A percentile compares a stretch with the other conserved stretches of the same genome.
Evolutionary conservation across 2,329 filamentous ascomycete genomes (phyloP).

Genomic region (Colletotrichum lindemuthianum): DNA sequence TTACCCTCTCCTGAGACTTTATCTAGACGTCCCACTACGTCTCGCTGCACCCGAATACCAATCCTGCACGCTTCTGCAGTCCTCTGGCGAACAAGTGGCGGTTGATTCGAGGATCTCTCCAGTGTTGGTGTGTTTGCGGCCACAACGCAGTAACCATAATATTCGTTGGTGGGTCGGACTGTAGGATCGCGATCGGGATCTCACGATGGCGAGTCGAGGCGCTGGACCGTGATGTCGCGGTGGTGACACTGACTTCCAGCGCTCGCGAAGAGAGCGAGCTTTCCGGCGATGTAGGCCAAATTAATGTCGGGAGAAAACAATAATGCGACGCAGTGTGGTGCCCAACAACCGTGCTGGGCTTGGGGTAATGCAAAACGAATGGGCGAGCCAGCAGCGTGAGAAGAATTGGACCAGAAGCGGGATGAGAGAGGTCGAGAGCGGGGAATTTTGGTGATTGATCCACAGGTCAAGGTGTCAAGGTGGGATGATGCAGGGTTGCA

Average conservation of each 20-base stretch:
- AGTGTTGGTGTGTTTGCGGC: constrained; percentile 18
- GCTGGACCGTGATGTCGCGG: constrained; percentile 2
- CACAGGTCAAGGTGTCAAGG: constrained; percentile 33
- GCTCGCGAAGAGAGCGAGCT: constrained; percentile 8
- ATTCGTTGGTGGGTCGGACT: constrained; percentile 14
- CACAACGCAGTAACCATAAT: constrained; percentile 31
- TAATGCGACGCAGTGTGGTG: constrained; percentile 22
- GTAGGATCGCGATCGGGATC: constrained; percentile 14
- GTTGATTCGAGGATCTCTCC: constrained; percentile 9
- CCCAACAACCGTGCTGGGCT: constrained; percentile 18
- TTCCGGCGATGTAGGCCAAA: constrained; percentile 1
- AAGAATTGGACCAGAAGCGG: constrained; percentile 29
- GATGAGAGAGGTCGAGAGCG: constrained; percentile 34
- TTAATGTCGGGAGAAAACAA: not conserved
- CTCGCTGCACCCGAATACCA: constrained; percentile 19
- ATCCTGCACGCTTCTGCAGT: constrained; percentile 16
- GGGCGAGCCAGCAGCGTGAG: constrained; percentile 19
- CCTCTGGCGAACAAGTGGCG: constrained; percentile 1
- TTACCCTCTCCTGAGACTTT: constrained; percentile 6
- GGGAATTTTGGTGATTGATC: constrained; percentile 34
- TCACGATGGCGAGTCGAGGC: constrained; percentile 9
- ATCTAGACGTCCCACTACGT: constrained; percentile 29
- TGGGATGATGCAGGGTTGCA: constrained; percentile 37
- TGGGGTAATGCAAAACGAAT: constrained; percentile 18
- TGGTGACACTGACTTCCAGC: constrained; percentile 1